Base-by-base conservation (phyloP, 495 filamentous ascomycete species). In the Entonaema liquescens region DNA sequence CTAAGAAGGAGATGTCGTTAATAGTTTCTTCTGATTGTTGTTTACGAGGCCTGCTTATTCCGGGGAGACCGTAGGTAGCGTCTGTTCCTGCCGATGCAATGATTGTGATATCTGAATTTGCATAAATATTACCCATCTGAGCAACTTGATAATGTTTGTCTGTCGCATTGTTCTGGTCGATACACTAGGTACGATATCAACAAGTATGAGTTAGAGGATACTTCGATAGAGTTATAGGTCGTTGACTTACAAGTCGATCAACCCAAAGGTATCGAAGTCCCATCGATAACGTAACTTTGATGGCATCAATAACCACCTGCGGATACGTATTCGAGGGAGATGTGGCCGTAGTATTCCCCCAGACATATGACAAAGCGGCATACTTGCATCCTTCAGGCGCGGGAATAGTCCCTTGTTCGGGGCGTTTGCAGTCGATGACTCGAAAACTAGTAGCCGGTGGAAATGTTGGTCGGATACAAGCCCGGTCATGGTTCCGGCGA, bases 111-210 rank as follows among this genome's bases (percentile, higher is more conserved):
- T 70, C 61, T 6, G 80, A 65, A 7, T 74, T 53, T 1, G 66
- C 56, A 65, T 83, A 83, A 23, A 83, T 81, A 25, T 62, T 47
- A 1, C 68, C 73, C 80, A 83, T 82, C 0, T 60, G 64, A 21
- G 59, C 64, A 17, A 82, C 65, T 33, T 81, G 75, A 13, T 50
- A 1, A 7, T 71, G 59, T 15, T 79, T 78, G 15, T 77, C 70
- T 2, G 60, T 23, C 1, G 35, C 63, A 21, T 75, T 67, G 31
- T 80, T 74, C 59, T 82, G 78, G 2, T 76, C 42, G 21, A 82
- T 81, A 63, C 80, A 83, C 19, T 81, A n/a, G n/a, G n/a, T n/a
- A n/a, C n/a, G n/a, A n/a, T n/a, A n/a, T n/a, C n/a, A n/a, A n/a
- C n/a, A n/a, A n/a, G 17, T 58, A 36, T 36, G 23, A n/a, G 1